Evolutionary conservation across 805 yeast species (phyloP).

Genomic region (Sungouiozyma intestinalis): DNA sequence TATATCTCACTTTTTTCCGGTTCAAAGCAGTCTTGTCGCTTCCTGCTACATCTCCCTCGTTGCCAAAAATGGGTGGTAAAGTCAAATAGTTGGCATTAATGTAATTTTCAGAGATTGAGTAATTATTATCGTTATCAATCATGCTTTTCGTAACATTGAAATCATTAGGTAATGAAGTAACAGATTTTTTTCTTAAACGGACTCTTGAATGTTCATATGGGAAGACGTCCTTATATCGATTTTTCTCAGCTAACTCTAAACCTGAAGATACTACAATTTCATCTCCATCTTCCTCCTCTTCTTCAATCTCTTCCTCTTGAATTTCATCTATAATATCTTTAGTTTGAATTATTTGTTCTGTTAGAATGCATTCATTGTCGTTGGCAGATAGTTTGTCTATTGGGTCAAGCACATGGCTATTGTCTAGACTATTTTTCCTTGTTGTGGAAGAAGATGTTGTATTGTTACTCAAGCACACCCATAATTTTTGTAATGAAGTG

Average conservation of each 20-base stretch:
- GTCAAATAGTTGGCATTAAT: constrained; percentile 76
- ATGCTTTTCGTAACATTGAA: not conserved
- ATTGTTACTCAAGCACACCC: constrained; percentile 4
- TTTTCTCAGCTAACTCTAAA: constrained; percentile 69
- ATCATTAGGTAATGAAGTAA: constrained; percentile 1
- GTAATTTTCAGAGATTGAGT: constrained; percentile 39
- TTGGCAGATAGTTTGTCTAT: not conserved
- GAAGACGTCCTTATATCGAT: constrained; percentile 80
- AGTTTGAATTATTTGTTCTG: not conserved
- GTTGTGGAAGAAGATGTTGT: not conserved
- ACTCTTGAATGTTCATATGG: constrained; percentile 85
- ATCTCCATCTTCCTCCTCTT: constrained; percentile 14
- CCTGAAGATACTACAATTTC: constrained; percentile 51
- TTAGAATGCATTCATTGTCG: not conserved
- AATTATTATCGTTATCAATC: not conserved
- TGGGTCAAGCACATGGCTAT: not conserved
- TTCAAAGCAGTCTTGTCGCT: constrained; percentile 5
- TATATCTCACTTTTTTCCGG: constrained; percentile 38
- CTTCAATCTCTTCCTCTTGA: constrained; percentile 14
- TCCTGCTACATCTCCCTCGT: constrained; percentile 1
- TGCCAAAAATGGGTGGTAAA: constrained; percentile 11
- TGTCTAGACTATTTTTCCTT: not conserved
- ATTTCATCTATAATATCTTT: not conserved
- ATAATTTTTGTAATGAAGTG: constrained; percentile 3
- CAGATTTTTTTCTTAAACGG: constrained; percentile 31